Conservation (phyloP, 2,329 filamentous ascomycete species). For the Fusarium sp. region DNA sequence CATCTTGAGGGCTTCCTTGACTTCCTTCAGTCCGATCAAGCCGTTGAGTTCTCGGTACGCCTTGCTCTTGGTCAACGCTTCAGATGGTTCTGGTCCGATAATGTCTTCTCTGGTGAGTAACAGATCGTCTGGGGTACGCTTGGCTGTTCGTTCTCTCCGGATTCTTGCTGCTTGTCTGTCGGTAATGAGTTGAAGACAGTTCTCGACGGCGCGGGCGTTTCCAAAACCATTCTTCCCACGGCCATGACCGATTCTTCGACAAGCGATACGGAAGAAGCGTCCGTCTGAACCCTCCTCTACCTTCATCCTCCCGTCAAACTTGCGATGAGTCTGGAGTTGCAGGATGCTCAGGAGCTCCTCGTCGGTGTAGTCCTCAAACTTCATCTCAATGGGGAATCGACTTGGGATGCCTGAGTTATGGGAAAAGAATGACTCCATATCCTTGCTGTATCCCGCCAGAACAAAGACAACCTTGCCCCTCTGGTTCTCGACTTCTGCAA, state of each 20-base stretch:
- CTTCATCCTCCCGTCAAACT: slow-evolving; percentile 66
- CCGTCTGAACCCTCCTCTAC: slow-evolving; percentile 68
- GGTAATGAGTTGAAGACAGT: slow-evolving; percentile 63
- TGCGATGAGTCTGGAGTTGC: slow-evolving; percentile 61
- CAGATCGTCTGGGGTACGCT: slow-evolving; percentile 63
- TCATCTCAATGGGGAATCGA: slow-evolving; percentile 72
- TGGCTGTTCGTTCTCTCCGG: slow-evolving; percentile 53
- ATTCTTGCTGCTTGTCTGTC: slow-evolving; percentile 70
- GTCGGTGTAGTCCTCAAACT: slow-evolving; percentile 77
- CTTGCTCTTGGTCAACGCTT: slow-evolving; percentile 59
- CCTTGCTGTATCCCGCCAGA: slow-evolving; percentile 76
- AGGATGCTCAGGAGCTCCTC: slow-evolving; percentile 72
- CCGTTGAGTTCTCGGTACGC: slow-evolving; percentile 69
- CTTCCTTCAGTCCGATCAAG: slow-evolving; percentile 68
- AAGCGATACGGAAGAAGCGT: slow-evolving; percentile 71
- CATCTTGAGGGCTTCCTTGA: slow-evolving; percentile 69
- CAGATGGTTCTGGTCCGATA: slow-evolving; percentile 73
- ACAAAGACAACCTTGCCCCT: slow-evolving; percentile 77
- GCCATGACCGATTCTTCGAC: slow-evolving; percentile 68
- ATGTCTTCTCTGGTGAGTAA: slow-evolving; percentile 74
- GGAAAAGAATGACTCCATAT: slow-evolving; percentile 81
- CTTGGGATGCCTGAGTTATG: slow-evolving; percentile 79
- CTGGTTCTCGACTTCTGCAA: slow-evolving; percentile 78
- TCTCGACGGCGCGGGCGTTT: slow-evolving; percentile 77
- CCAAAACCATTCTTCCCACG: slow-evolving; percentile 76